phyloP scores from a whole-genome alignment of 139 green algal genomes.

The Diplosphaera chodatii region DNA sequence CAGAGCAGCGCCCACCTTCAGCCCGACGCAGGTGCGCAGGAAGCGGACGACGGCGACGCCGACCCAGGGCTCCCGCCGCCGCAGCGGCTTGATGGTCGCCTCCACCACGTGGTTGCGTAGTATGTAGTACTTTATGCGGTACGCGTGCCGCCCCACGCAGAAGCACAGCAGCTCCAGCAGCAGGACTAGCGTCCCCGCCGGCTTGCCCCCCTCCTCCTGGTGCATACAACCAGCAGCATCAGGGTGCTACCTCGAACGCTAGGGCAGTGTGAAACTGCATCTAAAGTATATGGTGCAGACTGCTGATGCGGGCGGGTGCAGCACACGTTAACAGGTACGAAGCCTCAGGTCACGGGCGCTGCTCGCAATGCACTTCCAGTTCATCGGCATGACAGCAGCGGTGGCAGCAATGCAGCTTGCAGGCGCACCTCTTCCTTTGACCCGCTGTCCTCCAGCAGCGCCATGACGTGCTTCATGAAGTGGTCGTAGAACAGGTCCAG shows the following conservation, averaged over 20 bases:
- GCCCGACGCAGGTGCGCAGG: slow-evolving; percentile 76
- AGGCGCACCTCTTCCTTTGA: slow-evolving; percentile 6
- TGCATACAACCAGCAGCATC: too few relatives aligned
- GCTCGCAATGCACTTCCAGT: too few relatives aligned
- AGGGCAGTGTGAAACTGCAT: too few relatives aligned
- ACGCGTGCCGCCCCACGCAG: slow-evolving; percentile 83
- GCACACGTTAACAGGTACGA: too few relatives aligned
- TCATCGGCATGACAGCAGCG: too few relatives aligned
- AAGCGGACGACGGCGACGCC: slow-evolving; percentile 86
- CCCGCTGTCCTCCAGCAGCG: background rate
- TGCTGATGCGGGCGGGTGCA: too few relatives aligned
- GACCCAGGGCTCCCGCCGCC: slow-evolving; percentile 77
- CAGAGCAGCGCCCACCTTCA: slow-evolving; percentile 67
- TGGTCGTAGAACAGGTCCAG: slow-evolving; percentile 93
- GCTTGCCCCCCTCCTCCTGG: slow-evolving; percentile 10
- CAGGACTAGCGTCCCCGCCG: slow-evolving; percentile 48
- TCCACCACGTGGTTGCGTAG: slow-evolving; percentile 32
- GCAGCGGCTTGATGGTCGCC: slow-evolving; percentile 73
- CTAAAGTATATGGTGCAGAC: too few relatives aligned
- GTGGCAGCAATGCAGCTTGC: too few relatives aligned
- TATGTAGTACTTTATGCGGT: slow-evolving; percentile 82
- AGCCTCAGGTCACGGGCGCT: too few relatives aligned
- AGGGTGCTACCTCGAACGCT: too few relatives aligned
- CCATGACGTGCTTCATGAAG: slow-evolving; percentile 63
- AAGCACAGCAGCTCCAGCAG: slow-evolving; percentile 94